Evolutionary conservation across 2,329 filamentous ascomycete species (phyloP).

Genomic region (Alternaria sp.): DNA sequence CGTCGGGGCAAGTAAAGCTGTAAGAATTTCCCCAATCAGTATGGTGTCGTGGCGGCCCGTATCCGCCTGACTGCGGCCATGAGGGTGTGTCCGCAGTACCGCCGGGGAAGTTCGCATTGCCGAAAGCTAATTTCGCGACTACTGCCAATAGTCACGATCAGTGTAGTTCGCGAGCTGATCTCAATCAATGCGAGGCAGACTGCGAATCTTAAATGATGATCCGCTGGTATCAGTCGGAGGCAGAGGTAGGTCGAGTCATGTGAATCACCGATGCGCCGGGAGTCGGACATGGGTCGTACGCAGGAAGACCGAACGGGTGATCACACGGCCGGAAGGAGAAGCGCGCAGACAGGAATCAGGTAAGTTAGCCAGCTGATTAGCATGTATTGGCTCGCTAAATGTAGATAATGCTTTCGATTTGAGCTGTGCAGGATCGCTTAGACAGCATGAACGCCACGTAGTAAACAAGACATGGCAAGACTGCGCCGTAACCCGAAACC

Average conservation of each 20-base stretch:
- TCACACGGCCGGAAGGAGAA: not conserved
- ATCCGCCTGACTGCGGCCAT: not conserved
- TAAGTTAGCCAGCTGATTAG: not conserved
- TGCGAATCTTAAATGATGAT: not conserved
- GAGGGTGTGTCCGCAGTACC: constrained; percentile 3
- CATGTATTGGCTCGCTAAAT: not conserved
- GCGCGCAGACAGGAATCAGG: not conserved
- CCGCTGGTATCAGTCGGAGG: not conserved
- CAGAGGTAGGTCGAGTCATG: not conserved
- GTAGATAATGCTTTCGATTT: not conserved
- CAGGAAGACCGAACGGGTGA: not conserved
- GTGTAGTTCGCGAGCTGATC: constrained; percentile 1
- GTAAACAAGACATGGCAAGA: not conserved
- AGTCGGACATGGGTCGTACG: not conserved
- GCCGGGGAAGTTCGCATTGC: not conserved
- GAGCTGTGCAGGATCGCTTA: not conserved
- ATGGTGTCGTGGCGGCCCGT: constrained; percentile 1
- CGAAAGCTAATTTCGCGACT: constrained; percentile 1
- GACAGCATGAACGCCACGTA: not conserved
- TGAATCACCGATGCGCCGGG: not conserved
- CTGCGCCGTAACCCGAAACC: not conserved
- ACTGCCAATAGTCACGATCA: not conserved
- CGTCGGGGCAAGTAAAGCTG: not conserved
- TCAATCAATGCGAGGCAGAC: not conserved
- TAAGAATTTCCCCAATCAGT: not conserved